These are phyloP conservation scores for Keithomyces neogunnii DNA, from an alignment of 2,329 filamentous ascomycete species.

Conservation along the genomic window DNA sequence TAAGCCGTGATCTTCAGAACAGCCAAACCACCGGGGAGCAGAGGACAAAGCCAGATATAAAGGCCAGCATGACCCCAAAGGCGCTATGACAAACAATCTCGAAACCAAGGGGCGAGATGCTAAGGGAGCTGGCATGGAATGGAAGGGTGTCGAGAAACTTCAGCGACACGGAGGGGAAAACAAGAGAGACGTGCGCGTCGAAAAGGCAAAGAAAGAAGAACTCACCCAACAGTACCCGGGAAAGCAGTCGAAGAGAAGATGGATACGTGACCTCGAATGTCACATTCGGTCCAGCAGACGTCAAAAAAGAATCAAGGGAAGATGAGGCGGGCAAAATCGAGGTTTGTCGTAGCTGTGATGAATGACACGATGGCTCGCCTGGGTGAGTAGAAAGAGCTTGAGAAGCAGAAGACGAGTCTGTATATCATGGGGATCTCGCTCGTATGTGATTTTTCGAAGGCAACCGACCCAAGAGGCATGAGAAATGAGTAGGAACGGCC, in stretches of 20 bases:
- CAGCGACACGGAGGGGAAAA: neutral
- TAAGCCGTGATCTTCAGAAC: neutral
- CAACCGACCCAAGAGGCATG: constrained; percentile 1
- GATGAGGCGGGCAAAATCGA: constrained; percentile 8
- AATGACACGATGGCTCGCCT: constrained; percentile 7
- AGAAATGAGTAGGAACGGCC: constrained; percentile 3
- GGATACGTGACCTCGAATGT: constrained; percentile 25
- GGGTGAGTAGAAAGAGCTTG: constrained; percentile 5
- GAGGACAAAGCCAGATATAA: constrained; percentile 5
- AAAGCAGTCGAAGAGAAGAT: constrained; percentile 27
- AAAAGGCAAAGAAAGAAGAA: constrained; percentile 11
- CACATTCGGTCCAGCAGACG: constrained; percentile 13
- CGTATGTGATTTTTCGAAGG: neutral
- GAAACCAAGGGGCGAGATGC: constrained; percentile 6
- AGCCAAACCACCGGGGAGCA: neutral
- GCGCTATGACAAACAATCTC: constrained; percentile 8
- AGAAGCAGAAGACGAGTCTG: constrained; percentile 3
- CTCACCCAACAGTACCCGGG: constrained; percentile 21
- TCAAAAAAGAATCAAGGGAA: constrained; percentile 3
- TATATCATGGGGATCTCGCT: neutral
- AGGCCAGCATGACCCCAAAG: constrained; percentile 7
- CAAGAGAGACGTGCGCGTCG: constrained; percentile 3
- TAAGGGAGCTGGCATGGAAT: constrained; percentile 5
- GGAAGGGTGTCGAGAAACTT: neutral
- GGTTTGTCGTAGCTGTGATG: constrained; percentile 6